Conservation (phyloP, 805 yeast species). For the Komagataella pseudopastoris region DNA sequence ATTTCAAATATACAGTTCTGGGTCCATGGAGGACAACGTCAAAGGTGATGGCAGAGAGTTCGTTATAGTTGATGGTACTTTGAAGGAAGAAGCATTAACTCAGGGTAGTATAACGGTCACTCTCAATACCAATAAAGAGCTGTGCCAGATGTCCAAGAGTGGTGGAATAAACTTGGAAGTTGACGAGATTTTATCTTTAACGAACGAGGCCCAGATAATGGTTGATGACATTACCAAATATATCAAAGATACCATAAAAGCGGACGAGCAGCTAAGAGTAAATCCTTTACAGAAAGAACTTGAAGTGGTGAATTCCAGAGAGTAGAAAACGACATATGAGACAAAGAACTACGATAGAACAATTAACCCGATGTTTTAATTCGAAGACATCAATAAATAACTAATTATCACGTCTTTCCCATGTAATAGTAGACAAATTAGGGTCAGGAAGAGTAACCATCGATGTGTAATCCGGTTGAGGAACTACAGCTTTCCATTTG, state of each 20-base stretch:
- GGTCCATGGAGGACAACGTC: conserved; percentile 49
- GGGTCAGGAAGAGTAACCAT: conserved; percentile 94
- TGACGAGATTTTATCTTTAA: conserved; percentile 48
- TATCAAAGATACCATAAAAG: conserved; percentile 40
- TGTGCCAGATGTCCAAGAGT: conserved; percentile 80
- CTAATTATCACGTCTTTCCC: conserved; percentile 46
- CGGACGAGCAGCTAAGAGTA: conserved; percentile 26
- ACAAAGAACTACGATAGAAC: not conserved
- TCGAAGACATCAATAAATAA: not conserved
- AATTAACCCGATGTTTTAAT: not conserved
- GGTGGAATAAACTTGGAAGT: conserved; percentile 86
- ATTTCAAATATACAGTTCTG: conserved; percentile 72
- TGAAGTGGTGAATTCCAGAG: conserved; percentile 18
- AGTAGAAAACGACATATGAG: not conserved
- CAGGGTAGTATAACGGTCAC: conserved; percentile 79
- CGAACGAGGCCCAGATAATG: conserved; percentile 47
- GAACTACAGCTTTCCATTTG: conserved; percentile 62
- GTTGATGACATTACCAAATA: conserved; percentile 54
- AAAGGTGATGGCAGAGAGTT: conserved; percentile 57
- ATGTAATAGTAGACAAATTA: conserved; percentile 36
- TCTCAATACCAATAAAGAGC: conserved; percentile 76
- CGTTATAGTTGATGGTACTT: conserved; percentile 60
- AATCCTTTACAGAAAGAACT: conserved; percentile 11
- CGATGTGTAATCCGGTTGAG: conserved; percentile 65
- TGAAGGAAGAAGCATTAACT: conserved; percentile 63